A percentile compares a stretch with the other conserved stretches of the same genome.
These are phyloP conservation scores for Ophiostoma piceae DNA, from an alignment of 2,329 filamentous ascomycete species.

Conservation along the genomic window DNA sequence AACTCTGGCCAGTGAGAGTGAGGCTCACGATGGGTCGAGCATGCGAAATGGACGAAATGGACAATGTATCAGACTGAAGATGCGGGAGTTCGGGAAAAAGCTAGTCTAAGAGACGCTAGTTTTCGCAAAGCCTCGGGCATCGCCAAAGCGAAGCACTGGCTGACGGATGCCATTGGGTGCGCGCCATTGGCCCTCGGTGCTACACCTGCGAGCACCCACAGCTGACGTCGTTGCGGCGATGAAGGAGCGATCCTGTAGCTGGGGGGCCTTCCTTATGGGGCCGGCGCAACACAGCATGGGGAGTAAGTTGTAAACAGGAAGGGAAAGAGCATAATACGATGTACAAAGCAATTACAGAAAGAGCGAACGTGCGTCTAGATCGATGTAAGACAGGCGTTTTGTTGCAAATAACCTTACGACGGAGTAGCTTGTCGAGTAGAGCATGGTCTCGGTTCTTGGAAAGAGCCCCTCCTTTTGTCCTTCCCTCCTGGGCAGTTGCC, in stretches of 20 bases:
- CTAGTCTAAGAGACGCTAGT: constrained; percentile 19
- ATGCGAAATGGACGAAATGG: not conserved
- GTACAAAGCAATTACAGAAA: not conserved
- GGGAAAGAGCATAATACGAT: not conserved
- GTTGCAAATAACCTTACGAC: not conserved
- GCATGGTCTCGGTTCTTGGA: constrained; percentile 16
- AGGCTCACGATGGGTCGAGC: not conserved
- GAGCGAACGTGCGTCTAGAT: not conserved
- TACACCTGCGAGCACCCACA: constrained; percentile 10
- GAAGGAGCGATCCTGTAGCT: constrained; percentile 12
- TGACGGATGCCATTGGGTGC: constrained; percentile 14
- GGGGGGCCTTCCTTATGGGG: constrained; percentile 18
- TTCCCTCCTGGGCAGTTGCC: not conserved
- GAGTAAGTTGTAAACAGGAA: not conserved
- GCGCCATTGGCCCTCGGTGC: constrained; percentile 7
- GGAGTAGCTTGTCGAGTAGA: not conserved
- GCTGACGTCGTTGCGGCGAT: constrained; percentile 10
- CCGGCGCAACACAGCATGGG: not conserved
- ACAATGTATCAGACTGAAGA: constrained; percentile 12
- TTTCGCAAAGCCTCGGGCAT: constrained; percentile 24
- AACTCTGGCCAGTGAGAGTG: constrained; percentile 6
- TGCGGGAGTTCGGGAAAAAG: constrained; percentile 17
- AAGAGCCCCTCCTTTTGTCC: constrained; percentile 18
- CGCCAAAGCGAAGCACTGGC: constrained; percentile 17
- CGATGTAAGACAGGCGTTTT: constrained; percentile 11